Conservation (phyloP, 805 yeast species). For the Barnettozyma botsteinii region DNA sequence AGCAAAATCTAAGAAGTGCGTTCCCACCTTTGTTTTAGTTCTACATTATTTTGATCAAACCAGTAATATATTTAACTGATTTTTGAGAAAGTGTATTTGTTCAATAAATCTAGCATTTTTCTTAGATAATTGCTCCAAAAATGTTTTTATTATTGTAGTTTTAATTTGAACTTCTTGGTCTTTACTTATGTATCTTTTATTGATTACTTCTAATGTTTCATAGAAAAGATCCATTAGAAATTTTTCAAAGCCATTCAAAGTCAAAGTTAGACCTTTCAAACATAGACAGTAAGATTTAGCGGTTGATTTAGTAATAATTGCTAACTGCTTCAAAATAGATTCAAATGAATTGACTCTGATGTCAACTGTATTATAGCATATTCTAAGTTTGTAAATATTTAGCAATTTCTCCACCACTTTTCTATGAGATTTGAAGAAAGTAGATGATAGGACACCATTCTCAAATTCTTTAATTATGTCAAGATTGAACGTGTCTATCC, state of each 20-base stretch:
- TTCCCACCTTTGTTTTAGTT: constrained; percentile 29
- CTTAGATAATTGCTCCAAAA: constrained; percentile 9
- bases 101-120: constrained; percentile 13
- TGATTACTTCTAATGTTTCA: constrained; percentile 1
- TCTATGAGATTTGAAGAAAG: constrained; percentile 11
- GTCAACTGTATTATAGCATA: constrained; percentile 28
- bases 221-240: constrained; percentile 7
- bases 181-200: not conserved
- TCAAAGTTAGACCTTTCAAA: constrained; percentile 3
- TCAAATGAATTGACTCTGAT: constrained; percentile 15
- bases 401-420: constrained; percentile 9
- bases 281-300: constrained; percentile 16
- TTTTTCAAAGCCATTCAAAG: constrained; percentile 3
- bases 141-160: constrained; percentile 5
- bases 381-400: constrained; percentile 27
- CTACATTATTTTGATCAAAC: not conserved
- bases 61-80: not conserved
- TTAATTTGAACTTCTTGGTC: not conserved
- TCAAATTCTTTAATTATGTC: constrained; percentile 32
- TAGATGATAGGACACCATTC: constrained; percentile 13
- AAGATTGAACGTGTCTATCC: constrained; percentile 30
- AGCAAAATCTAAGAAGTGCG: constrained; percentile 55
- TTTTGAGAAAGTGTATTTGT: not conserved
- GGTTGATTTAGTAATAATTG: constrained; percentile 12
- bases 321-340: constrained; percentile 21